A percentile compares a stretch with the other conserved stretches of the same genome.
phyloP scores from a whole-genome alignment of 805 yeast species.

The Ogataea pignaliae region DNA sequence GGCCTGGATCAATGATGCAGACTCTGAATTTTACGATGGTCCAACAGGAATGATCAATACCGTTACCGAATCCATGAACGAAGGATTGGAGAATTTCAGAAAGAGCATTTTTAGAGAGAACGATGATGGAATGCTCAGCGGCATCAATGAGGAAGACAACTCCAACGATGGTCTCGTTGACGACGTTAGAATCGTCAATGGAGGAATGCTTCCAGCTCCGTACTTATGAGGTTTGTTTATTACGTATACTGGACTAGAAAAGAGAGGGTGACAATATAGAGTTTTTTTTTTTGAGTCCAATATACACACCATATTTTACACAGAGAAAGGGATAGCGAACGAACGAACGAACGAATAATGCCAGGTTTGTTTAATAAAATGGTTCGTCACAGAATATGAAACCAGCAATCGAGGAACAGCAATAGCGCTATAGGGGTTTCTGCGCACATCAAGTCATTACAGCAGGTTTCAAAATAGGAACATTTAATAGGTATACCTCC shows the following conservation, averaged over 20 bases:
- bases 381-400: too few species aligned
- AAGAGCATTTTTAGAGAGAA: slow-evolving; percentile 15
- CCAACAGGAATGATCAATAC: slow-evolving; percentile 69
- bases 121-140: background rate
- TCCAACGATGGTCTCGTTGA: background rate
- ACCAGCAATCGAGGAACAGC: too few species aligned
- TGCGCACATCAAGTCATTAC: slow-evolving; percentile 1
- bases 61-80: slow-evolving; percentile 44
- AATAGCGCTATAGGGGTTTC: too few species aligned
- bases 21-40: slow-evolving; percentile 46
- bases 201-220: background rate
- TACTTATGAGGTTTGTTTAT: background rate
- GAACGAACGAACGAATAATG: too few species aligned
- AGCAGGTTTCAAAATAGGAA: slow-evolving; percentile 4
- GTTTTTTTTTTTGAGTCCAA: too few species aligned
- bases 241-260: too few species aligned
- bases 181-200: background rate
- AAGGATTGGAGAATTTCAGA: slow-evolving; percentile 20
- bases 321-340: too few species aligned
- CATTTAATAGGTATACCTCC: slow-evolving; percentile 7
- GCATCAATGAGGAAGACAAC: background rate
- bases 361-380: too few species aligned
- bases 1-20: slow-evolving; percentile 51
- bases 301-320: background rate
- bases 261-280: too few species aligned